Evolutionary conservation across 805 yeast species (phyloP).

Genomic region (Scheffersomyces ergatensis): DNA sequence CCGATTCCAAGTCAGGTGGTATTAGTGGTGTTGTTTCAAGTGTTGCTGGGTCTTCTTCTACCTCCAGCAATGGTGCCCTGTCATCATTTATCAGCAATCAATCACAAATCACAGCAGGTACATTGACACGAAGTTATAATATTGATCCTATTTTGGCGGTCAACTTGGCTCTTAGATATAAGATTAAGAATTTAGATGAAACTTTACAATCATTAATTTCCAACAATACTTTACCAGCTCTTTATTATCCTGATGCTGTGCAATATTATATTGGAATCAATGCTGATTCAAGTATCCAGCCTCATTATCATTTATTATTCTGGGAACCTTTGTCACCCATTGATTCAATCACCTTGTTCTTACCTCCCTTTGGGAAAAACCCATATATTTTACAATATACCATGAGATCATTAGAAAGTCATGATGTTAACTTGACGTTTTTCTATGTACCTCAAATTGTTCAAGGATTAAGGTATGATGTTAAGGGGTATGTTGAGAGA

Average conservation of each 20-base stretch:
- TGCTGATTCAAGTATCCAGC: slow-evolving; percentile 31
- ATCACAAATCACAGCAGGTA: slow-evolving; percentile 28
- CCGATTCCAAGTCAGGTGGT: slow-evolving; percentile 19
- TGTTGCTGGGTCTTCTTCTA: too few relatives aligned
- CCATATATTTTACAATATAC: slow-evolving; percentile 79
- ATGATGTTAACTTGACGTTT: slow-evolving; percentile 84
- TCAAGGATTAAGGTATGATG: slow-evolving; percentile 82
- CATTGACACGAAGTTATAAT: slow-evolving; percentile 57
- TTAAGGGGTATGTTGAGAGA: slow-evolving; percentile 79
- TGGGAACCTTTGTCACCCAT: slow-evolving; percentile 82
- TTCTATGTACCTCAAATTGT: slow-evolving; percentile 98
- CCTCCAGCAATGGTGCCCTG: too few relatives aligned
- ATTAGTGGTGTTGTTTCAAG: too few relatives aligned
- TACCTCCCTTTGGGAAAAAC: slow-evolving; percentile 67
- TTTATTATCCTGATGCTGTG: slow-evolving; percentile 57
- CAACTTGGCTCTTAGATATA: slow-evolving; percentile 61
- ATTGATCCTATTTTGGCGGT: slow-evolving; percentile 74
- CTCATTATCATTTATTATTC: slow-evolving; percentile 46
- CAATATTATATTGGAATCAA: slow-evolving; percentile 46
- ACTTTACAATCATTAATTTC: slow-evolving; percentile 44
- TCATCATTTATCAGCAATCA: slow-evolving; percentile 32
- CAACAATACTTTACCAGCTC: slow-evolving; percentile 58
- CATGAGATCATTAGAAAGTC: slow-evolving; percentile 83
- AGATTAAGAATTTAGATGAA: slow-evolving; percentile 37
- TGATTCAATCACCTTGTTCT: slow-evolving; percentile 78